These are phyloP conservation scores for Eutypa lata DNA, from an alignment of 2,329 filamentous ascomycete genomes.

Conservation along the genomic window DNA sequence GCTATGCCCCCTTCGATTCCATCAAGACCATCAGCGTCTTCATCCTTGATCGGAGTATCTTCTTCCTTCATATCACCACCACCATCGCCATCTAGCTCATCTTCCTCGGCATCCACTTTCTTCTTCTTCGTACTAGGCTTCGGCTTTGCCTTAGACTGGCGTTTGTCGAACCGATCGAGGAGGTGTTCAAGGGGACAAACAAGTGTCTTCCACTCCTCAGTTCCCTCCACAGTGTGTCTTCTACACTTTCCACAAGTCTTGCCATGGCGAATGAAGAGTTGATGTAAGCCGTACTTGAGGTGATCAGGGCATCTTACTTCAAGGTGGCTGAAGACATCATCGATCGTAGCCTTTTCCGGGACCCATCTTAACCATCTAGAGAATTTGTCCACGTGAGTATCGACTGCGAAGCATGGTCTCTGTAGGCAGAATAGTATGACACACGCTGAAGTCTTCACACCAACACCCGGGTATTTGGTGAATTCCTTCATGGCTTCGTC, in stretches of 20 bases:
- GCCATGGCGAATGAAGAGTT: conserved; percentile 53
- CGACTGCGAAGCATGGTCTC: conserved; percentile 53
- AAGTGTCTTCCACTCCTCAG: conserved; percentile 58
- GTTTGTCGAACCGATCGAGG: conserved; percentile 32
- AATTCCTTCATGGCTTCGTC: conserved; percentile 50
- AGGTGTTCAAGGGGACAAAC: conserved; percentile 41
- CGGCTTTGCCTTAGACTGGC: conserved; percentile 15
- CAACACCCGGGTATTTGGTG: conserved; percentile 49
- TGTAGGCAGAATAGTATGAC: conserved; percentile 55
- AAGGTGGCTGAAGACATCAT: conserved; percentile 51
- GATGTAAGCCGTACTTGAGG: conserved; percentile 54
- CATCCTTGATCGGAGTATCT: neutral
- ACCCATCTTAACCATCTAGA: conserved; percentile 53
- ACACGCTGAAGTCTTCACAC: conserved; percentile 56
- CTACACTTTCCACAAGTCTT: conserved; percentile 46
- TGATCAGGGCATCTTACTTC: conserved; percentile 49
- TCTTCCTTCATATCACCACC: conserved; percentile 4
- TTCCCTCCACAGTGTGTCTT: conserved; percentile 53
- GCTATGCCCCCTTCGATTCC: neutral
- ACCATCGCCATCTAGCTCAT: conserved; percentile 4
- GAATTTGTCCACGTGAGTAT: conserved; percentile 54
- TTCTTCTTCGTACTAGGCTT: conserved; percentile 10
- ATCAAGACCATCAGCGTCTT: neutral
- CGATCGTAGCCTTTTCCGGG: conserved; percentile 44
- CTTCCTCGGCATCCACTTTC: conserved; percentile 2